Base-by-base conservation (phyloP, 2,329 filamentous ascomycete genomes). In the Colletotrichum spinosum region DNA sequence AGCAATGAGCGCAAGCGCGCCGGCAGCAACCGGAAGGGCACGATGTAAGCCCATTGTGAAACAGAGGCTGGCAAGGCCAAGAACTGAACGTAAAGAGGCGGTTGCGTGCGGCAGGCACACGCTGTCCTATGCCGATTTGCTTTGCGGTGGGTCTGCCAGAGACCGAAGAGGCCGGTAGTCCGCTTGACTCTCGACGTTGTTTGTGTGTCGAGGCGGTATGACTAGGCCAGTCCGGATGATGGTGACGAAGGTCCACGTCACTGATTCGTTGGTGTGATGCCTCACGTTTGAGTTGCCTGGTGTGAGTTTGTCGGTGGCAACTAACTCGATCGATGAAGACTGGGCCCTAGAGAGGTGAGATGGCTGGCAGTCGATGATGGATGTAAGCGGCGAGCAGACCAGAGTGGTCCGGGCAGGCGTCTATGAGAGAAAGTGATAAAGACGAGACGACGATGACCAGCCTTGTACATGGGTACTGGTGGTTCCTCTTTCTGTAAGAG, bases 11-110 rank as follows among this genome's bases (percentile, higher is more conserved):
- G 81, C 77, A 44, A 77, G 48, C 25, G 70, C 61, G 59, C 80
- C 81, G 60, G 81, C 70, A 58, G 72, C 72, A 42, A 72, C 72
- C n/a, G 76, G 74, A 39, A 82, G 71, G 37, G 73, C 55, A 34
- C 69, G 74, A 61, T 74, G 73, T 41, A 79, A 68, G 50, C 70
- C 68, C 79, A 82, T 83, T 44, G 60, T 64, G 60, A 60, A 46
- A 41, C 46, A 45, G 46, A 15, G 25, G 58, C 52, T 52, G 49
- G 52, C 52, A 60, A 66, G 61, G 60, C 55, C 68, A 34, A 25
- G 48, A 51, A 54, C 35, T 33, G 50, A 41, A 59, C 10, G 25
- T 25, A 41, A 48, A 34, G 45, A 57, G 46, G 34, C 44, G 15
- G 45, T 15, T 59, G 56, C 38, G 34, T n/a, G 8, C 37, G 39